Base-by-base conservation (phyloP, 192 early-diverging fungal species). In the Coemansia sp. region DNA sequence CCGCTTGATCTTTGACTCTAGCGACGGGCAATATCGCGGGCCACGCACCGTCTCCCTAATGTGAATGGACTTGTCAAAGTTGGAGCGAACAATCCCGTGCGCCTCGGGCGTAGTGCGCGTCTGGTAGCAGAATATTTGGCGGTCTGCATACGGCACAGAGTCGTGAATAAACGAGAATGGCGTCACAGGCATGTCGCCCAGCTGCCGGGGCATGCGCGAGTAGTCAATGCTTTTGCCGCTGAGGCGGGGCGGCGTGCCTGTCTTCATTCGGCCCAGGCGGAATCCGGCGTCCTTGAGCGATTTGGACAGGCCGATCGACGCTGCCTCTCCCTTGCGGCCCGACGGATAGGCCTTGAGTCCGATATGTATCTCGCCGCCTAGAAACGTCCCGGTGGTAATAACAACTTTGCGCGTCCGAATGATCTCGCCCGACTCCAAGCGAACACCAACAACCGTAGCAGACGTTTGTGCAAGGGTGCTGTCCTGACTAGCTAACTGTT, bases 31-130 rank as follows among this genome's bases (percentile, higher is more conserved):
- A 64, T 93, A 93, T 18, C 89, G 84, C 12, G 92, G 92, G 0
- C 92, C 92, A 42, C 88, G 89, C 28, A 93, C 90, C 1, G 92
- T 93, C 53, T 93, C 92, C 21, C 92, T 79, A 20, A 93, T 92
- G 70, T 93, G 92, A 43, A 93, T 89, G 37, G 87, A 88, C 68
- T 89, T 77, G 66, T 92, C 88, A 64, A 93, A 83, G 73, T 93
- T 89, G 47, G 89, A 80, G 10, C 83, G 64, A 55, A 93, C 87
- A 26, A 90, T 80, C 14, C 89, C 75, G 43, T 92, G 92, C 4
- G 88, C 86, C 38, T 67, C 69, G 12, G 80, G 41, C 62, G 87
- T 92, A 4, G 92, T 93, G 62, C 83, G 84, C 41, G 92, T 93
- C 70, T 90, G 88, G 77, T 93, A 84, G 73, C 92, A 93, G 9